Base-by-base conservation (phyloP, 345 rosid species). In the Excoecaria agallocha region DNA sequence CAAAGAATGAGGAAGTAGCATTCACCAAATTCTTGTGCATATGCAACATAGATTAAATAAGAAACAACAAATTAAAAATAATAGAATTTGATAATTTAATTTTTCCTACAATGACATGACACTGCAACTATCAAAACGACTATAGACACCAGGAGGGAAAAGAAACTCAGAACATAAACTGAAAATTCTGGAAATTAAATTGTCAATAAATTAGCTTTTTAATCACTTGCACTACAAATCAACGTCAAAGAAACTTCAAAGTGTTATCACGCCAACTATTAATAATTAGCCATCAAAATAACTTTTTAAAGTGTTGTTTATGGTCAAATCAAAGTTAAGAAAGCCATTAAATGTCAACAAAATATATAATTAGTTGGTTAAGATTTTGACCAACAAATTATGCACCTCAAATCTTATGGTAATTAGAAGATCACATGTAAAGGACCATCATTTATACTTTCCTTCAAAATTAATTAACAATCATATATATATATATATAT, bases 71-170 rank as follows among this genome's bases (percentile, higher is more conserved):
- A 68, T 19, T 43, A 52, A 79, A 38, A 30, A 48, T 22, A 69
- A 49, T 65, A 48, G 19, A 63, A 69, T 73, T 41, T 17, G 48
- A 74, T 59, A 68, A n/a, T 56, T 52, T 50, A 54, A 35, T 57
- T 55, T 63, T 68, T 64, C 78, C 65, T 78, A 67, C 77, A 55
- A 62, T 49, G 84, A 83, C 75, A 79, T 71, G 86, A 86, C 89
- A 71, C 79, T 46, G 72, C 87, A 89, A 84, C 88, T 65, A 82
- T 84, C 86, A 63, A 82, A 83, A 84, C 85, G 79, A 80, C 85
- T 81, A 25, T 75, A 64, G 63, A 62, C 66, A 62, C 66, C 66
- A 70, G n/a, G 12, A 62, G 10, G 19, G 59, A 65, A 66, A 68
- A 35, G 13, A 12, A 69, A 69, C 54, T n/a, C 16, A 66, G 76